Base-by-base conservation (phyloP, 2,329 filamentous ascomycete genomes). In the Graphilbum fragrans region DNA sequence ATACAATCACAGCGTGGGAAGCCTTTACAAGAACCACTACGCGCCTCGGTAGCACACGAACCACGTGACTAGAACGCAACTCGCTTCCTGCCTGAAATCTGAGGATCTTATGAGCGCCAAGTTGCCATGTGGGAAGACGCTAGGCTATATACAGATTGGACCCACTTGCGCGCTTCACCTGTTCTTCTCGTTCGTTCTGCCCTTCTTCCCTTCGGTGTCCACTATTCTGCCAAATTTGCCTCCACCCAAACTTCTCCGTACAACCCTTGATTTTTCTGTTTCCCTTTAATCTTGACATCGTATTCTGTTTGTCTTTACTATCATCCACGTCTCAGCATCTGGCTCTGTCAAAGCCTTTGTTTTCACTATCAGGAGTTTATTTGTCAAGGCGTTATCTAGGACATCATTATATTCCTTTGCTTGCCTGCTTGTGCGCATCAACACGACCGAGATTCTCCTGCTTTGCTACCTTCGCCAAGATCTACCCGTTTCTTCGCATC, bases 171-270 rank as follows among this genome's bases (percentile, higher is more conserved):
- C 19, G 33, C 11, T 23, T 17, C 31, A 23, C 32, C 41, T 20
- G 35, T 25, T 8, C 23, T 41, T 42, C 40, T 44, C 31, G 35
- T 34, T 39, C 23, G 21, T 43, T 42, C 40, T 37, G n/a, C 37
- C 23, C 6, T 31, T 16, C 14, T 31, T 5, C 12, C 29, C 29
- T 31, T 31, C 25, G 29, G 29, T 9, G 7, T n/a, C 27, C 43
- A 7, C 17, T 40, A 22, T 37, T 27, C 33, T 23, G 11, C 41
- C 35, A 38, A 42, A 42, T 29, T 37, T 27, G 25, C 35, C 29
- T 37, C 27, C n/a, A 34, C 32, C 33, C 22, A 27, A 31, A 36
- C 33, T 35, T n/a, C 19, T 22, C 34, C 20, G 16, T 27, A 21
- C 23, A 23, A 35, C n/a, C 33, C 32, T 35, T 38, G 18, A 38